Base-by-base conservation (phyloP, 306 rosid species). In the Delonix regia region DNA sequence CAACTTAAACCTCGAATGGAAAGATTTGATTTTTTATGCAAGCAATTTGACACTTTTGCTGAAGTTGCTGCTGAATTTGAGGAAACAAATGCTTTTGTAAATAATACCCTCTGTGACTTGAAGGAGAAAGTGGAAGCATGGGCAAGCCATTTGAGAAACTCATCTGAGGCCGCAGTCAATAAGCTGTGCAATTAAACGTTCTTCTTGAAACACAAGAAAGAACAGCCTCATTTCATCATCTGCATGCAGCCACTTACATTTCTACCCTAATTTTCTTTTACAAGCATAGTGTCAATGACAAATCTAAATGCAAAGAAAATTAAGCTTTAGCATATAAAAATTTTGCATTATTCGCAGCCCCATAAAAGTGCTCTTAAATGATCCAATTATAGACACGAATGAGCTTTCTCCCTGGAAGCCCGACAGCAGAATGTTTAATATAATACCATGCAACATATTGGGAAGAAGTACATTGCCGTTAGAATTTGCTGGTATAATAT, bases 11-110 rank as follows among this genome's bases (percentile, higher is more conserved):
- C 85, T 22, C 78, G 45, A 10, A 39, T 71, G 64, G 71, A 77
- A 65, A 77, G 75, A 59, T 42, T 82, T 71, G 85, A 82, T 42
- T 19, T 45, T 11, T 82, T 82, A 34, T 71, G 75, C 57, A 82
- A 71, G 44, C 78, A 76, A 71, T 82, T 77, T 38, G 52, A 24
- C 1, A 63, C 75, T 71, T 52, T 82, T 44, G 85, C 79, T 71
- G 79, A 42, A 30, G 53, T 60, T 55, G 85, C 85, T 64, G 70
- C 82, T 71, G 85, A 82, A 77, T 82, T 77, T 72, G 82, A 82
- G 64, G 82, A 78, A 45, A 82, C 85, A 72, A 77, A 76, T 72
- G 69, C 75, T 47, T 71, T 77, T 72, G 82, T 77, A 24, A 77
- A 78, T 77, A 73, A 22, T 55, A 45, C 71, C 30, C 75, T 77